Evolutionary conservation across 257 asterid species (phyloP).

Genomic region (Hygrophila difformis): DNA sequence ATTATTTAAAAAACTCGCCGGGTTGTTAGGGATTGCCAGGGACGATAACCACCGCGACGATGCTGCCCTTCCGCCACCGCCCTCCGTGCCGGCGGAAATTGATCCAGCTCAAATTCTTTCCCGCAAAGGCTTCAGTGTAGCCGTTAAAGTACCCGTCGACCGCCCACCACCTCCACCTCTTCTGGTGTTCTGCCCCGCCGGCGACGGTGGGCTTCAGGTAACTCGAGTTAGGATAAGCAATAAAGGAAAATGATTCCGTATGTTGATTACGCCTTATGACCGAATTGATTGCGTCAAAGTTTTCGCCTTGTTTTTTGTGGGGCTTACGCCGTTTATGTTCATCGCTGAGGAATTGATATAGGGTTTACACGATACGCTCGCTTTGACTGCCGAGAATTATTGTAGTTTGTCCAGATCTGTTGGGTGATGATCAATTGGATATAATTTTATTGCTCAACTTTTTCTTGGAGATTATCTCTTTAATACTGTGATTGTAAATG

Average conservation of each 20-base stretch:
- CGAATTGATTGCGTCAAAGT: background rate
- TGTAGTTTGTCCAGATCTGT: too few species aligned
- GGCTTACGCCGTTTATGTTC: background rate
- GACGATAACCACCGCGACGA: background rate
- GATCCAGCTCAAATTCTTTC: background rate
- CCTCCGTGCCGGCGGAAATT: background rate
- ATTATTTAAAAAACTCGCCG: constrained; percentile 2
- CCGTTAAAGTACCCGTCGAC: background rate
- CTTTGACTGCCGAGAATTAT: too few species aligned
- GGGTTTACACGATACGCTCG: too few species aligned
- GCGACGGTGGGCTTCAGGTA: constrained; percentile 6
- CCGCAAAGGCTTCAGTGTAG: background rate
- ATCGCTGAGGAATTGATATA: background rate
- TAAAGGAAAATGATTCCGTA: too few species aligned
- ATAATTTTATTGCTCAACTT: too few species aligned
- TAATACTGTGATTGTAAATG: too few species aligned
- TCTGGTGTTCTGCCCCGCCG: constrained; percentile 1
- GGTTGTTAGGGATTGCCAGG: background rate
- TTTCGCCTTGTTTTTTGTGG: too few species aligned
- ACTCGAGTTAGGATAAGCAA: too few species aligned
- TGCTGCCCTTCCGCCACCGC: background rate
- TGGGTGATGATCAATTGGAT: too few species aligned
- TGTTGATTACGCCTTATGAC: too few species aligned
- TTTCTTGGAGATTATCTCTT: too few species aligned
- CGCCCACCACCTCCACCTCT: background rate